Conservation (phyloP, 139 green algal genomes). For the Eudorina sp. region DNA sequence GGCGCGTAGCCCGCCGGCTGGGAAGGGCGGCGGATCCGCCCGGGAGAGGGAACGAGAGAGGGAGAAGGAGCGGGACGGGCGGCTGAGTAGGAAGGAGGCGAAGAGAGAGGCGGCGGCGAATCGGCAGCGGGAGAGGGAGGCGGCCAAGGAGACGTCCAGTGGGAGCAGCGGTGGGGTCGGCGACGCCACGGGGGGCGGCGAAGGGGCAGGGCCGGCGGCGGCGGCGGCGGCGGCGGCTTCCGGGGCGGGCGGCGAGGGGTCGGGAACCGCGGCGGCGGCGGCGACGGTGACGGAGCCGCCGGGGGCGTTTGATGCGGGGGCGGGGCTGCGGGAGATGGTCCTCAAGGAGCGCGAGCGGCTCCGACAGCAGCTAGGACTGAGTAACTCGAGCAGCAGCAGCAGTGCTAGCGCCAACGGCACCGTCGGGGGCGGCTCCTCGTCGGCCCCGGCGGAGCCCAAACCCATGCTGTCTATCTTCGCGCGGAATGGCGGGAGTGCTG, state of each 20-base stretch:
- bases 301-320: constrained; percentile 52
- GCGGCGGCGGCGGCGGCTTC: constrained; percentile 17
- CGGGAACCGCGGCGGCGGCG: constrained; percentile 5
- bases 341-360: constrained; percentile 51
- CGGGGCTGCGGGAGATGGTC: constrained; percentile 55
- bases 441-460: background rate
- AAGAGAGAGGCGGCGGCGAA: background rate
- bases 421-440: background rate
- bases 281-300: constrained; percentile 27
- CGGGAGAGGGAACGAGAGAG: background rate
- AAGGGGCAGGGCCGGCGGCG: background rate
- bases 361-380: constrained; percentile 55
- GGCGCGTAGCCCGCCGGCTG: background rate
- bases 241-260: constrained; percentile 51
- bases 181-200: background rate
- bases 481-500: background rate
- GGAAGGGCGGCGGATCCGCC: background rate
- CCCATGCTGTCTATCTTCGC: constrained; percentile 49
- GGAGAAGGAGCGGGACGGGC: constrained; percentile 3
- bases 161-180: background rate
- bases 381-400: background rate
- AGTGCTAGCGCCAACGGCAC: background rate
- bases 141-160: background rate
- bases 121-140: background rate
- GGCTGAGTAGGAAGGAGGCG: background rate